Evolutionary conservation across 208 protist species (phyloP), one percentile per base, ranked within the genome.

Genomic region (Wallacemonas sp.): DNA sequence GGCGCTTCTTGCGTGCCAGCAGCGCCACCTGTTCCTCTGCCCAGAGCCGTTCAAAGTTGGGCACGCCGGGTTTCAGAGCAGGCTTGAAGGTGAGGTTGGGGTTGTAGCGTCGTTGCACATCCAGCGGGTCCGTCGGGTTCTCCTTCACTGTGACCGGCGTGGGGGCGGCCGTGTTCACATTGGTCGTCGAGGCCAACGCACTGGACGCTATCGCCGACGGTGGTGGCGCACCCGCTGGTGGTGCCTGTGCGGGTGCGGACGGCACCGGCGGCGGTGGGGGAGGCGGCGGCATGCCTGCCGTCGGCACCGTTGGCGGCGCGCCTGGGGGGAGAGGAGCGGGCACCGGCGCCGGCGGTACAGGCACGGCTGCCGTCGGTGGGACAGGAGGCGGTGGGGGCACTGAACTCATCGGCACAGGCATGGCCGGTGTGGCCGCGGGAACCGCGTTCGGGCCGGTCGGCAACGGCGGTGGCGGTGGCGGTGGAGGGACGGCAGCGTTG

Each of bases 51-150:
- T 85, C 68, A 57, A 93, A 96, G 70, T 93, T 68, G 1, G 90
- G 90, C 39, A 96, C 85, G 21, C 85, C 87, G 15, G 76, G 77
- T 26, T 73, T 75, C 27, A 96, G 72, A 29, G 83, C 76, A 9
- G 90, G 90, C 53, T 80, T 76, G 65, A 96, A 96, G 33, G 83
- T 90, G 5, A 87, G 78, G 55, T 89, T 78, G 2, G 62, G 70
- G 44, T 89, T 89, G 71, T 68, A 74, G 30, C 61, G 68, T 21
- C 44, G 54, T 32, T 57, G 50, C 32, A 30, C 4, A 26, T 59
- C 53, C 8, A 46, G 27, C 13, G 36, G 41, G 30, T 63, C 37
- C 15, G 12, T 32, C 13, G 50, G 50, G 9, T n/a, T 26, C 46
- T 26, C 27, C n/a, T n/a, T n/a, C n/a, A n/a, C n/a, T n/a, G n/a